Conservation (phyloP, 1,139 yeast species). For the Candida sojae region DNA sequence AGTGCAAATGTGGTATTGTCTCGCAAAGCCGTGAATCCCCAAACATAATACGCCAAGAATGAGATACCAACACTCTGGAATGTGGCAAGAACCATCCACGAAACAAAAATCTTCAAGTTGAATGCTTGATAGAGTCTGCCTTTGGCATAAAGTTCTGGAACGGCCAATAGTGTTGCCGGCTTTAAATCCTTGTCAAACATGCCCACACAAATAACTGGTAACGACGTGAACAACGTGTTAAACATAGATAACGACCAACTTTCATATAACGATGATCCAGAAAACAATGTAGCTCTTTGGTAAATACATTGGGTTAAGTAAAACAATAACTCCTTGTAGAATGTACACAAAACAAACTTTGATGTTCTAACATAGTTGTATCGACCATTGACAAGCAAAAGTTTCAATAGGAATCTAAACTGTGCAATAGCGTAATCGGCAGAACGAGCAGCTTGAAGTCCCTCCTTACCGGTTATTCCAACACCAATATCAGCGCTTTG, state of each 20-base stretch:
- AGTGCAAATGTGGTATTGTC: constrained; percentile 83
- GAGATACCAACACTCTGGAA: constrained; percentile 71
- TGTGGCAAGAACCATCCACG: constrained; percentile 82
- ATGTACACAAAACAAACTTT: constrained; percentile 89
- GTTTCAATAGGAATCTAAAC: constrained; percentile 78
- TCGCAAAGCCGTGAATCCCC: constrained; percentile 64
- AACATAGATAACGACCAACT: constrained; percentile 97
- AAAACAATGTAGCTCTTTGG: constrained; percentile 84
- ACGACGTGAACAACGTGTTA: constrained; percentile 90
- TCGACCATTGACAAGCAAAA: constrained; percentile 90
- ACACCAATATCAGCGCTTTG: constrained; percentile 98
- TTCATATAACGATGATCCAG: constrained; percentile 92
- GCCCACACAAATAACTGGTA: constrained; percentile 92
- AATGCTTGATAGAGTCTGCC: constrained; percentile 81
- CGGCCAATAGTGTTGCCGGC: constrained; percentile 85
- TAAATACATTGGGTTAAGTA: constrained; percentile 86
- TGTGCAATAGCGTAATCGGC: constrained; percentile 97
- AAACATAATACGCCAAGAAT: constrained; percentile 63
- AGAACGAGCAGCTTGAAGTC: constrained; percentile 92
- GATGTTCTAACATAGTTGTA: constrained; percentile 92
- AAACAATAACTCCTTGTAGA: constrained; percentile 89
- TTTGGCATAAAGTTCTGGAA: constrained; percentile 82
- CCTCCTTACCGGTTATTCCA: constrained; percentile 97
- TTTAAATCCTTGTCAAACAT: constrained; percentile 90
- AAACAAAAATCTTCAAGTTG: constrained; percentile 64